phyloP scores from a whole-genome alignment of 495 filamentous ascomycete species.

The Xylaria cubensis region DNA sequence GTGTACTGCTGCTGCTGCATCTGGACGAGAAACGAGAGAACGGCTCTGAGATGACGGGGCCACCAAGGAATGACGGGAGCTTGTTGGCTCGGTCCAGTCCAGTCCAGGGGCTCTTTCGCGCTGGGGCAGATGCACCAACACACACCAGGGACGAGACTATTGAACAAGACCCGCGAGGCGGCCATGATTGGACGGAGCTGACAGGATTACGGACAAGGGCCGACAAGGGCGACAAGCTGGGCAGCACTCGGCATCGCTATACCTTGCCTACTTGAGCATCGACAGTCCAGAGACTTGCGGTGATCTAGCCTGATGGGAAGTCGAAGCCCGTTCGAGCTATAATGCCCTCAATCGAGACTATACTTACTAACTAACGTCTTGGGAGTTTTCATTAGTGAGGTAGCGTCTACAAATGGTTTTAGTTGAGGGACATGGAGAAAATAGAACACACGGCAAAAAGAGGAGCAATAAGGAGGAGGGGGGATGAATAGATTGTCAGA shows the following conservation, averaged over 20 bases:
- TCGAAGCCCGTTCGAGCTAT: neutral
- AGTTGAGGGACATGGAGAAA: neutral
- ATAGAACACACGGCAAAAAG: neutral
- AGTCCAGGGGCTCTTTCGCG: constrained; percentile 16
- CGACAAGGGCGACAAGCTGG: constrained; percentile 15
- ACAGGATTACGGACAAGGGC: constrained; percentile 12
- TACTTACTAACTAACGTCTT: neutral
- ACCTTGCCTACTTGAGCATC: constrained; percentile 6
- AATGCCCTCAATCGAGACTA: neutral
- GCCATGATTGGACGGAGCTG: constrained; percentile 11
- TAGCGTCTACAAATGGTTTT: neutral
- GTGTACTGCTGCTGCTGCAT: neutral
- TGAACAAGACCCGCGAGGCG: constrained; percentile 16
- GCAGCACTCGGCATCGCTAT: constrained; percentile 1
- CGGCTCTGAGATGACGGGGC: neutral
- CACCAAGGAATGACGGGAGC: constrained; percentile 5
- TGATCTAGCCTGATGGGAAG: neutral
- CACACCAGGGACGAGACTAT: constrained; percentile 16
- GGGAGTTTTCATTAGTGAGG: neutral
- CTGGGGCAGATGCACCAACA: constrained; percentile 20
- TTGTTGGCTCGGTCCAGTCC: constrained; percentile 14
- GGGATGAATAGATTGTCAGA: constrained; percentile 6
- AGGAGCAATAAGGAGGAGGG: neutral
- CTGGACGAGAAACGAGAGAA: neutral
- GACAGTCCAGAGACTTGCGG: neutral